Evolutionary conservation across 2,329 filamentous ascomycete species (phyloP), one percentile per base, ranked within the genome.

Genomic region (Aspergillus tubingensis): DNA sequence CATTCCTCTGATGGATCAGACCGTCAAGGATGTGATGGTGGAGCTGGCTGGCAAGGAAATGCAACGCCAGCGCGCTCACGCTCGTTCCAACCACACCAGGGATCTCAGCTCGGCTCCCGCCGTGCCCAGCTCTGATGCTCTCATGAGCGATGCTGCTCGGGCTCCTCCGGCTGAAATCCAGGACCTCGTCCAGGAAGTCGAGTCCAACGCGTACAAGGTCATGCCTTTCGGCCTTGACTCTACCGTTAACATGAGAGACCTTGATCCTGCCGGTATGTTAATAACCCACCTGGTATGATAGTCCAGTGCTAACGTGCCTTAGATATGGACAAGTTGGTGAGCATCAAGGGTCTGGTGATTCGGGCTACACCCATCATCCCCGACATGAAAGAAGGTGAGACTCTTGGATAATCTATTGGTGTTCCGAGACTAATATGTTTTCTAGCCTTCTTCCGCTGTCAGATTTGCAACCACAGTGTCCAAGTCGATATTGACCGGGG

Each of bases 291-390:
- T 5, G 3, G 3, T 4, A 51, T 5, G 25, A 38, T 32, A 7
- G 6, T 10, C 27, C 27, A 49, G 52, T 54, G 44, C 72, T 78
- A 65, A 80, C 59, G 23, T 39, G 19, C 5, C 49, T 10, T 67
- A 85, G 92, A 98, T 72, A 96, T 98, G 86, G 96, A 99, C 78
- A 96, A 96, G 73, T 85, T 99, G 66, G 89, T 99, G 66, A 91
- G 89, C 66, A 89, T 99, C 77, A 99, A 98, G 78, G 95, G 95
- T 49, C 83, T 99, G 15, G 95, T 99, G 62, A 99, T 99, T 71
- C 88, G 95, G 63, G 91, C 95, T 3, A 98, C 95, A 0, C 92
- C 95, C 0, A 91, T 99, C 66, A 98, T 99, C 65, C 95, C 95
- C 0, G 95, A 99, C 70, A 99, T 99, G 96, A 97, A 96, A 79